Evolutionary conservation across 2,329 filamentous ascomycete genomes (phyloP).

Genomic region (Setomelanomma holmii): DNA sequence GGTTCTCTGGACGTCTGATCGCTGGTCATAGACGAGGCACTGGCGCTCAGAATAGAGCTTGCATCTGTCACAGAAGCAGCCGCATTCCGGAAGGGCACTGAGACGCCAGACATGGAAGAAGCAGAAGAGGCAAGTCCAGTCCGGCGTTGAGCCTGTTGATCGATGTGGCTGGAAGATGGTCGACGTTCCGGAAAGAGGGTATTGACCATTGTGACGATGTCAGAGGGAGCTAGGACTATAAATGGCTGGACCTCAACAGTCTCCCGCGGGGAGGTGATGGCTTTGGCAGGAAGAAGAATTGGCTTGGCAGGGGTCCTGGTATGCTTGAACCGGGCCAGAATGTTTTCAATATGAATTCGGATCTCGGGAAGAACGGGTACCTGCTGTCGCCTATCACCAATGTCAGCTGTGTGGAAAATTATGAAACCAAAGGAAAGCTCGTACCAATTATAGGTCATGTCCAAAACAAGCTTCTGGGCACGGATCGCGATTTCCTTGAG

Average conservation of each 20-base stretch:
- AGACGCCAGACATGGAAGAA: slow-evolving; percentile 58
- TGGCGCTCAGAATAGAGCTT: slow-evolving; percentile 74
- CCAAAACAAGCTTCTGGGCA: slow-evolving; percentile 79
- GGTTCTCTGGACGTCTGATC: slow-evolving; percentile 73
- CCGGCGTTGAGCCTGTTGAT: slow-evolving; percentile 55
- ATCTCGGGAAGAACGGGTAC: slow-evolving; percentile 69
- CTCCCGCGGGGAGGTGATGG: slow-evolving; percentile 74
- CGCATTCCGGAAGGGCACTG: slow-evolving; percentile 59
- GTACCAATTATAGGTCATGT: slow-evolving; percentile 74
- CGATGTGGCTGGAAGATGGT: slow-evolving; percentile 63
- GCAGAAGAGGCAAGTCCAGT: slow-evolving; percentile 55
- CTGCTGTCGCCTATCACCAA: slow-evolving; percentile 60
- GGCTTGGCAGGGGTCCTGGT: slow-evolving; percentile 56
- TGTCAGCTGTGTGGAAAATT: slow-evolving; percentile 30
- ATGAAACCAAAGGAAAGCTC: slow-evolving; percentile 39
- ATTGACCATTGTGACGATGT: slow-evolving; percentile 81
- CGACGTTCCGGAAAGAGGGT: slow-evolving; percentile 80
- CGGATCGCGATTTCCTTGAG: slow-evolving; percentile 78
- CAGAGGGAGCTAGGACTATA: slow-evolving; percentile 78
- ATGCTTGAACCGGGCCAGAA: slow-evolving; percentile 67
- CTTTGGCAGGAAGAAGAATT: slow-evolving; percentile 73
- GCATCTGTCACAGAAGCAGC: slow-evolving; percentile 65
- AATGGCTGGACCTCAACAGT: slow-evolving; percentile 82
- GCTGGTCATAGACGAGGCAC: slow-evolving; percentile 74
- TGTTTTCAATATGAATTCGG: slow-evolving; percentile 73